A percentile compares a stretch with the other conserved stretches of the same genome.
Evolutionary conservation across 805 yeast species (phyloP).

Genomic region (Wickerhamiella brachini): DNA sequence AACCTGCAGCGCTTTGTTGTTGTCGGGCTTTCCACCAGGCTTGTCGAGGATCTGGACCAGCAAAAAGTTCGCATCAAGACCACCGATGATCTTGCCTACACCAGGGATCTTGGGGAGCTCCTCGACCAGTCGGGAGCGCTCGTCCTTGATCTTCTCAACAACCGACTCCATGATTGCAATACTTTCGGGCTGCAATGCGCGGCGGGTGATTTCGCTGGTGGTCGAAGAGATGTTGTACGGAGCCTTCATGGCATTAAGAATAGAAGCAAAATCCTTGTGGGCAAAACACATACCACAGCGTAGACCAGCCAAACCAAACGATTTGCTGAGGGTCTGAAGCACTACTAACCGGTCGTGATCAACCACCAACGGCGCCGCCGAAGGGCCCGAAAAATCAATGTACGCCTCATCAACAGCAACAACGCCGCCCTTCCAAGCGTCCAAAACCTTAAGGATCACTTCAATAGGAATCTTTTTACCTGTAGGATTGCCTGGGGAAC

Average conservation of each 20-base stretch:
- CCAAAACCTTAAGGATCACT: constrained; percentile 36
- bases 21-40: constrained; percentile 47
- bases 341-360: constrained; percentile 73
- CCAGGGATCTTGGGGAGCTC: constrained; percentile 44
- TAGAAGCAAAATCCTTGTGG: constrained; percentile 41
- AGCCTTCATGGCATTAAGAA: constrained; percentile 83
- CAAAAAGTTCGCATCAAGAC: constrained; percentile 78
- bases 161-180: constrained; percentile 43
- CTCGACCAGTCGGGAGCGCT: constrained; percentile 42
- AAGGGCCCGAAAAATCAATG: constrained; percentile 71
- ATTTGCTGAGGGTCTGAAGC: constrained; percentile 82
- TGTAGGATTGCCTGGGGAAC: constrained; percentile 97
- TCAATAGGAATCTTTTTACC: constrained; percentile 44
- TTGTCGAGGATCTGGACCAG: constrained; percentile 55
- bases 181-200: constrained; percentile 53
- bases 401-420: constrained; percentile 86
- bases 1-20: constrained; percentile 47
- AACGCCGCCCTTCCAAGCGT: constrained; percentile 58
- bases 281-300: constrained; percentile 76
- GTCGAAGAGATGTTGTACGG: constrained; percentile 86
- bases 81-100: constrained; percentile 65
- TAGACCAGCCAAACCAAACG: constrained; percentile 93
- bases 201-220: constrained; percentile 58
- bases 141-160: constrained; percentile 36
- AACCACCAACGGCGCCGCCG: constrained; percentile 66